Percentiles rank a stretch among this genome's conserved stretches.
These are phyloP conservation scores for Thinopyrum obtusiflorum DNA, from an alignment of 202 grass and related monocot genomes.

Conservation along the genomic window DNA sequence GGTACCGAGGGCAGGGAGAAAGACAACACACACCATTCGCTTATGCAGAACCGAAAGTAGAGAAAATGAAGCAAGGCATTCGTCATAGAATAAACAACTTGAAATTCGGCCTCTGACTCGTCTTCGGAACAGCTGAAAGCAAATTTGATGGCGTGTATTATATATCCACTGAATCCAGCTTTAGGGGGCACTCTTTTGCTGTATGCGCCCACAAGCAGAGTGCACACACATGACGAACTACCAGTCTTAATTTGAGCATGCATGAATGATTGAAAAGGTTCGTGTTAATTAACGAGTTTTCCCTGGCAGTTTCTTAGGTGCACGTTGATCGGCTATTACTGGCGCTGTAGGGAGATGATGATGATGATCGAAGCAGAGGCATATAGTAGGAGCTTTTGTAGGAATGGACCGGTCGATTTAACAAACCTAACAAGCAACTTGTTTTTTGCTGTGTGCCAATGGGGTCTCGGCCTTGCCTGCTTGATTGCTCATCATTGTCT, in stretches of 20 bases:
- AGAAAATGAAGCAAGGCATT: neutral
- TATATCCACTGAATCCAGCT: conserved; percentile 43
- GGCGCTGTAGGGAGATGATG: conserved; percentile 35
- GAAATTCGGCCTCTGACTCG: conserved; percentile 33
- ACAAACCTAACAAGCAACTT: conserved; percentile 1
- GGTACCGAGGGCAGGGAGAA: conserved; percentile 26
- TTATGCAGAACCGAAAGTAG: conserved; percentile 5
- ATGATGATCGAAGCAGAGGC: conserved; percentile 39
- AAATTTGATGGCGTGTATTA: conserved; percentile 26
- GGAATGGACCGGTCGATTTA: conserved; percentile 31
- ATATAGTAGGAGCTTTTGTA: conserved; percentile 26
- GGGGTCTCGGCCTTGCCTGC: conserved; percentile 9
- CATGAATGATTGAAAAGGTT: conserved; percentile 18
- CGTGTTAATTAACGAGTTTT: neutral
- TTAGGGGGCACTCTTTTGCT: conserved; percentile 12
- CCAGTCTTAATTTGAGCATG: neutral
- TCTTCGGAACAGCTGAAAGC: conserved; percentile 46
- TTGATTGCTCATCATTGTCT: neutral
- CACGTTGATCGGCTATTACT: conserved; percentile 22
- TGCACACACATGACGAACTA: conserved; percentile 8
- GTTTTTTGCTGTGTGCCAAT: conserved; percentile 27
- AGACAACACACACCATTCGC: conserved; percentile 10
- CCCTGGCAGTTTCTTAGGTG: conserved; percentile 9
- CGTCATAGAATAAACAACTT: conserved; percentile 10
- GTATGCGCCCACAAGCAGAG: conserved; percentile 42